These are phyloP conservation scores for Porcisia hertigi DNA, from an alignment of 208 protist genomes.

Conservation along the genomic window DNA sequence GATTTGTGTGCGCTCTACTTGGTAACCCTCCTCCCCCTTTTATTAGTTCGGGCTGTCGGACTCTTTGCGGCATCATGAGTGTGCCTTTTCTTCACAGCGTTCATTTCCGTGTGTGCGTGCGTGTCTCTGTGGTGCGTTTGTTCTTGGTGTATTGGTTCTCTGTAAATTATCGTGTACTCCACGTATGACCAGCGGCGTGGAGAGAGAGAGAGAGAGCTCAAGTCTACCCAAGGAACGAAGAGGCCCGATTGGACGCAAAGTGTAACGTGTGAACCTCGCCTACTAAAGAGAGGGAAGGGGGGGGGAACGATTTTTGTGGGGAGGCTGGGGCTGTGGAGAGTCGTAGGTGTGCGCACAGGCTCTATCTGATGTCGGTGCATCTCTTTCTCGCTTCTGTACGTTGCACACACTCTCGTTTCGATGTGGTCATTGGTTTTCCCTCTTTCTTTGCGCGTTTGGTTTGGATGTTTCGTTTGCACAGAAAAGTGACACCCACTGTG, in stretches of 20 bases:
- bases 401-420: neutral
- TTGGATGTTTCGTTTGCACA: too few relatives aligned
- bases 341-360: neutral
- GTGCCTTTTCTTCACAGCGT: too few relatives aligned
- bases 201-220: neutral
- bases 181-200: neutral
- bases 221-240: too few relatives aligned
- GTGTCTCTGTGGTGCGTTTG: neutral
- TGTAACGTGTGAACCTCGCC: neutral
- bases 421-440: neutral
- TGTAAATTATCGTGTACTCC: neutral
- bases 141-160: neutral
- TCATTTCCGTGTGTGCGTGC: neutral
- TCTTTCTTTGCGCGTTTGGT: neutral
- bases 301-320: neutral
- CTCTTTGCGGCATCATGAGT: too few relatives aligned
- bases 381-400: neutral
- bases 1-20: neutral
- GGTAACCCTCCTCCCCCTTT: neutral
- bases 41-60: neutral
- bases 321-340: too few relatives aligned
- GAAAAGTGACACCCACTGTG: neutral
- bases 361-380: neutral
- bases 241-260: neutral
- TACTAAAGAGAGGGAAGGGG: neutral